A percentile compares a stretch with the other conserved stretches of the same genome.
These are phyloP conservation scores for Auricularia cornea DNA, from an alignment of 768 basidiomycete species.

Conservation along the genomic window DNA sequence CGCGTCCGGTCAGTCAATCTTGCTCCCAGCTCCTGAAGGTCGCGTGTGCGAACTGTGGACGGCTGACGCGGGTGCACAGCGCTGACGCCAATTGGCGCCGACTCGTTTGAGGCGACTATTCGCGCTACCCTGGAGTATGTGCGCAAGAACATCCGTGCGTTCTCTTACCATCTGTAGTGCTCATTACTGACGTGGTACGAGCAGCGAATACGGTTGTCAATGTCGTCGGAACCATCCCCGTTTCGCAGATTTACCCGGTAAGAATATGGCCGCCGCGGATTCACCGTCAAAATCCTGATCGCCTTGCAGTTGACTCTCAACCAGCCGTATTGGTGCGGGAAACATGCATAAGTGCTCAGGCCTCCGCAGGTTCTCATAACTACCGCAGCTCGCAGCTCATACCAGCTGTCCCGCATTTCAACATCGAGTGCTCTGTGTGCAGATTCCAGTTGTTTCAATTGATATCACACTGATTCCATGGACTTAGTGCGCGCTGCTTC, in stretches of 20 bases:
- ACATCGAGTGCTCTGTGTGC: constrained; percentile 9
- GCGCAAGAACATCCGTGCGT: constrained; percentile 9
- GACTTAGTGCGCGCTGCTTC: constrained; percentile 8
- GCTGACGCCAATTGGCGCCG: constrained; percentile 5
- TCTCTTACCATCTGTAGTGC: neutral
- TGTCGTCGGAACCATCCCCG: constrained; percentile 2
- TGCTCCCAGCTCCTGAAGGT: neutral
- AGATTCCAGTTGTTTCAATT: too few relatives aligned
- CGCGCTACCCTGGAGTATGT: constrained; percentile 7
- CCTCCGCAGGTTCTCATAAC: too few relatives aligned
- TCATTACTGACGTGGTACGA: neutral
- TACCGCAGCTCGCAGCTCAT: neutral
- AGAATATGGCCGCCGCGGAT: neutral
- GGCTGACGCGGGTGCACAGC: neutral
- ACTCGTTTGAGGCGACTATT: constrained; percentile 8
- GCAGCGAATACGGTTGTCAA: constrained; percentile 6
- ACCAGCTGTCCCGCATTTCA: constrained; percentile 6
- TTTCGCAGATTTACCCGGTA: constrained; percentile 5
- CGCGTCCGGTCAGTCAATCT: neutral
- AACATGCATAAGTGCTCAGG: too few relatives aligned
- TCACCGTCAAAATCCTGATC: neutral
- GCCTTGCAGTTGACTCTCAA: constrained; percentile 4
- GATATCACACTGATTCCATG: too few relatives aligned
- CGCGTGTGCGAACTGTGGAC: too few relatives aligned
- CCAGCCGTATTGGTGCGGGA: constrained; percentile 5